These are phyloP conservation scores for Dryas integrifolia DNA, from an alignment of 331 rosid species.

Conservation along the genomic window DNA sequence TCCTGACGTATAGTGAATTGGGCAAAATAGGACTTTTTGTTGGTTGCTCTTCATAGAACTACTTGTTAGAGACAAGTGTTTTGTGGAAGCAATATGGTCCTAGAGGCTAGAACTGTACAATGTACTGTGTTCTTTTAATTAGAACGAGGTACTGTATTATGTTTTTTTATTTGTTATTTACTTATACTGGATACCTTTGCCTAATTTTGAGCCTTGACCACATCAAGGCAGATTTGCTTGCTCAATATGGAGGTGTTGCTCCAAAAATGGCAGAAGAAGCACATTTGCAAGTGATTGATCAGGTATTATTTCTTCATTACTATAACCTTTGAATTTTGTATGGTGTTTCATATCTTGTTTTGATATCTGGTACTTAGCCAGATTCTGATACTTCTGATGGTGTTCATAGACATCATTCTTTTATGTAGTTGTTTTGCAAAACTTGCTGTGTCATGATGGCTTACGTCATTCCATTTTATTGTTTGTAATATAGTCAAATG, in stretches of 20 bases:
- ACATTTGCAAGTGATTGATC: conserved; percentile 75
- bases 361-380: neutral
- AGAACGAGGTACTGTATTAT: neutral
- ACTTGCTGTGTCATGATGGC: neutral
- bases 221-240: conserved; percentile 85
- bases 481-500: neutral
- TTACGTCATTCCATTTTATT: neutral
- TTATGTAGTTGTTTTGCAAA: neutral
- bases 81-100: neutral
- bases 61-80: neutral
- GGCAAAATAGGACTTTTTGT: neutral
- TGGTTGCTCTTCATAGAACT: neutral
- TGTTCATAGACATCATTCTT: neutral
- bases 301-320: conserved; percentile 41
- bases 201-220: conserved; percentile 32
- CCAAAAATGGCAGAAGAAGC: conserved; percentile 99
- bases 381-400: neutral
- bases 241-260: conserved; percentile 85
- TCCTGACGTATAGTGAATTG: neutral
- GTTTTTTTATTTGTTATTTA: conserved; percentile 4
- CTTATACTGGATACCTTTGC: neutral
- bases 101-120: neutral
- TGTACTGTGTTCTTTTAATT: neutral
- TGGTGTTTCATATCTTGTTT: neutral
- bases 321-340: neutral